These are phyloP conservation scores for Wickerhamiella azyma DNA, from an alignment of 805 yeast genomes.

Conservation along the genomic window DNA sequence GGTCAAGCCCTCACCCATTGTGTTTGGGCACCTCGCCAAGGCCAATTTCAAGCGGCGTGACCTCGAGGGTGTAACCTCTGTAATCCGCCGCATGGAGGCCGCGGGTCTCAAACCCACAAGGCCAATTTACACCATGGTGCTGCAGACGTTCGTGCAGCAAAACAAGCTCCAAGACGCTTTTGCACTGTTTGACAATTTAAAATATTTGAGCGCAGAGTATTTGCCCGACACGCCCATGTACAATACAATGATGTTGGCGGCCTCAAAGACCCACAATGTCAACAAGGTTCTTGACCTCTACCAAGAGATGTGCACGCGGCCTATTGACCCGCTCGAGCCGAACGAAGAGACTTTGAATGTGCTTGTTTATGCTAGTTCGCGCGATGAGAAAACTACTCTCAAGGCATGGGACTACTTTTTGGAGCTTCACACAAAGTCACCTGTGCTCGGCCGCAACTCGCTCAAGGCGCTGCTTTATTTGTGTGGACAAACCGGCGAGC, in stretches of 20 bases:
- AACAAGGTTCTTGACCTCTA: constrained; percentile 67
- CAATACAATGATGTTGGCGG: constrained; percentile 54
- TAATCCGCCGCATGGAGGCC: constrained; percentile 18
- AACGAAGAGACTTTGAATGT: constrained; percentile 36
- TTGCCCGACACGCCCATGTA: constrained; percentile 59
- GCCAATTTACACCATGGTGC: constrained; percentile 39
- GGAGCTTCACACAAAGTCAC: constrained; percentile 34
- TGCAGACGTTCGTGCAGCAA: constrained; percentile 46
- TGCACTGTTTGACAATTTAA: constrained; percentile 71
- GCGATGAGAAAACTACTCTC: constrained; percentile 32
- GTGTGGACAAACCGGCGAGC: constrained; percentile 71
- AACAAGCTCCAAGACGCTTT: constrained; percentile 44
- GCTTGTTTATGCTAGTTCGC: constrained; percentile 56
- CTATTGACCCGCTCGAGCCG: constrained; percentile 28
- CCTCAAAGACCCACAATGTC: constrained; percentile 46
- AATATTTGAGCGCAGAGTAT: constrained; percentile 52
- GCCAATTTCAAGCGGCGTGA: constrained; percentile 21
- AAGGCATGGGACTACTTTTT: constrained; percentile 71
- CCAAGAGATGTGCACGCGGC: constrained; percentile 43
- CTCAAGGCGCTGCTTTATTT: constrained; percentile 59
- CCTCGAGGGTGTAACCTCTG: constrained; percentile 15
- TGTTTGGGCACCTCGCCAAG: constrained; percentile 25
- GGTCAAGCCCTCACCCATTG: constrained; percentile 17
- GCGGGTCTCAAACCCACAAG: constrained; percentile 17
- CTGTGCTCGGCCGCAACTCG: constrained; percentile 29